Evolutionary conservation across 352 stramenopile species (phyloP).

Genomic region (Blastocystis sp.): DNA sequence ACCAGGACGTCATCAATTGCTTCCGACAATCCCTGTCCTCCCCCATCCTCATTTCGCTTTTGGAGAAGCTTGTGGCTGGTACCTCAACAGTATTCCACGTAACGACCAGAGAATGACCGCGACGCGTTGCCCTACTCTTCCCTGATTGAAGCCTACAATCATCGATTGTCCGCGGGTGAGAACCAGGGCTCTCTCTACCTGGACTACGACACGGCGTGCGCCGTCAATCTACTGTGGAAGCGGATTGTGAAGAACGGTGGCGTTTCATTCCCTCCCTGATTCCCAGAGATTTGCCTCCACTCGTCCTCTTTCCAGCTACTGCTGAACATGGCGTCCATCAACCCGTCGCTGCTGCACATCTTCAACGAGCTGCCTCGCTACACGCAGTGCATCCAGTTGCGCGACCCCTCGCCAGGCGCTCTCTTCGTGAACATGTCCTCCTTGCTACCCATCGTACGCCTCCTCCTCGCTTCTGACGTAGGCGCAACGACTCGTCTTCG

Average conservation of each 20-base stretch:
- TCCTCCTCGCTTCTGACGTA: neutral
- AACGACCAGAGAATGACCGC: constrained; percentile 25
- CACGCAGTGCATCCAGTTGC: neutral
- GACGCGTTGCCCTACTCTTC: constrained; percentile 31
- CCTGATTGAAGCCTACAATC: constrained; percentile 62
- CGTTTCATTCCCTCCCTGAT: neutral
- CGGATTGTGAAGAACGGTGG: constrained; percentile 20
- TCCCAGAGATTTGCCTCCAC: constrained; percentile 39
- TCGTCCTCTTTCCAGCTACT: constrained; percentile 36
- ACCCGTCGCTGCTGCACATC: neutral
- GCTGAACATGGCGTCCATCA: constrained; percentile 27
- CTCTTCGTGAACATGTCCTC: constrained; percentile 36
- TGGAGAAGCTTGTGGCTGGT: constrained; percentile 40
- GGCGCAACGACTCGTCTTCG: constrained; percentile 43
- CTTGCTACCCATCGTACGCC: constrained; percentile 9
- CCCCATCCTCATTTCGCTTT: neutral
- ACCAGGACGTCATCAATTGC: constrained; percentile 31
- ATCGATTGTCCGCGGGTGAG: neutral
- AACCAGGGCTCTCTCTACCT: neutral
- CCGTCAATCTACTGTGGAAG: constrained; percentile 27
- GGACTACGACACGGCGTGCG: neutral
- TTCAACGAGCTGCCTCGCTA: constrained; percentile 35
- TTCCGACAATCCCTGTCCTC: constrained; percentile 21
- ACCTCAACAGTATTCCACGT: neutral
- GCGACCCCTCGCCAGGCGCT: neutral